Conservation (phyloP, 192 early-diverging fungal species). For the Funneliformis geosporum region DNA sequence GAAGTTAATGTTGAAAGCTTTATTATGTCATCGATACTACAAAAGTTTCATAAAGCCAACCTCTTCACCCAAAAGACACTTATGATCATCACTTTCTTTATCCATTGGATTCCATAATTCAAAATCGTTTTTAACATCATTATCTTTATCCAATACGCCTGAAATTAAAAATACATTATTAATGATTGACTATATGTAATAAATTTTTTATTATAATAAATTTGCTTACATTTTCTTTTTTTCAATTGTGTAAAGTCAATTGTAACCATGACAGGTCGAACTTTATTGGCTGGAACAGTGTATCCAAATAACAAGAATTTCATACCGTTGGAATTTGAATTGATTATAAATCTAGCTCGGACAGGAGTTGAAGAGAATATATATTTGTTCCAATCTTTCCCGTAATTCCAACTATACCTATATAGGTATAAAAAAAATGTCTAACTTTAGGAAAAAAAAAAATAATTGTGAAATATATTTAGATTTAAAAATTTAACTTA, state of each 20-base stretch:
- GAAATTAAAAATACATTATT: conserved; percentile 51
- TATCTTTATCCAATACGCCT: neutral
- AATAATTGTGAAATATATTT: neutral
- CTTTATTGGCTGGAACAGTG: conserved; percentile 36
- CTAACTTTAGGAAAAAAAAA: neutral
- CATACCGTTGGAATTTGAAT: conserved; percentile 64
- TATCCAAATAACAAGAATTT: conserved; percentile 74
- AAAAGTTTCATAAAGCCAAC: conserved; percentile 23
- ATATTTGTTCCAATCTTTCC: conserved; percentile 68
- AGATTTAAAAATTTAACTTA: conserved; percentile 36
- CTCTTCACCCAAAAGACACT: conserved; percentile 62
- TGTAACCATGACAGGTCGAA: conserved; percentile 44
- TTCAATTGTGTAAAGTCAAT: conserved; percentile 62
- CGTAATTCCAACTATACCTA: conserved; percentile 75
- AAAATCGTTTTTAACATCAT: conserved; percentile 75
- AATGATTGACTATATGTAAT: conserved; percentile 40
- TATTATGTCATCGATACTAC: neutral
- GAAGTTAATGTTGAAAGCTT: neutral
- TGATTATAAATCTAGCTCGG: conserved; percentile 61
- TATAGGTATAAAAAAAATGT: neutral
- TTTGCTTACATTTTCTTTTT: conserved; percentile 45
- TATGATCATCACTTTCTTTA: conserved; percentile 55
- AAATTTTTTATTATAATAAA: conserved; percentile 26
- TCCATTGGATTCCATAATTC: conserved; percentile 80
- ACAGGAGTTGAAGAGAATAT: conserved; percentile 62